Evolutionary conservation across 345 rosid species (phyloP), one percentile per base, ranked within the genome.

Genomic region (Carallia pectinifolia): DNA sequence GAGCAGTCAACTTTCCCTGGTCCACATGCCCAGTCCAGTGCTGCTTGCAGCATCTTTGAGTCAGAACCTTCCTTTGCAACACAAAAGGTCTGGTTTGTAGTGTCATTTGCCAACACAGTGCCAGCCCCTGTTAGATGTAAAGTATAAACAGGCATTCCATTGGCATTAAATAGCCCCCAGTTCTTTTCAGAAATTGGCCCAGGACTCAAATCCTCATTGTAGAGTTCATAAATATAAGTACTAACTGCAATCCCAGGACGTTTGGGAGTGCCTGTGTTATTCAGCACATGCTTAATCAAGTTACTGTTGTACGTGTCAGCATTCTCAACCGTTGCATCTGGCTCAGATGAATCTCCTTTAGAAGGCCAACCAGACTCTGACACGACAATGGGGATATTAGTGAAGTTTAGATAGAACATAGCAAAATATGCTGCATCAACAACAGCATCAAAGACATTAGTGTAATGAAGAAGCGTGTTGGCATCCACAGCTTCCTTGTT

Each of bases 281-380:
- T 92, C 48, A 85, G 80, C 58, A 96, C 91, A 12, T 96, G 98
- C 84, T 82, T 90, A 54, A 96, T 90, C 89, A 96, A 80, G 82
- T 95, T 92, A 56, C 96, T 92, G 73, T 95, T 95, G 82, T 90
- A 95, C 40, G 96, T 90, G 81, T 95, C 88, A 16, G 99, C 99
- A 61, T 92, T 90, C 18, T 92, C 94, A 27, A 75, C 34, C 1
- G 97, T 89, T 4, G 98, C 99, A 33, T 92, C 94, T 1, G 81
- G 83, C 73, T 96, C 99, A 0, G 81, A 65, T 6, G 88, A 77
- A 23, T 83, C 98, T 36, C 99, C 99, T 73, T 89, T 92, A 0
- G 99, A 96, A 0, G 99, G 99, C 99, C 99, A 96, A n/a, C 99
- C 99, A 0, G 98, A 89, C 80, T 96, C 98, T 0, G 88, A 86